These are phyloP conservation scores for Glycine tomentella DNA, from an alignment of 306 rosid species.

Conservation along the genomic window DNA sequence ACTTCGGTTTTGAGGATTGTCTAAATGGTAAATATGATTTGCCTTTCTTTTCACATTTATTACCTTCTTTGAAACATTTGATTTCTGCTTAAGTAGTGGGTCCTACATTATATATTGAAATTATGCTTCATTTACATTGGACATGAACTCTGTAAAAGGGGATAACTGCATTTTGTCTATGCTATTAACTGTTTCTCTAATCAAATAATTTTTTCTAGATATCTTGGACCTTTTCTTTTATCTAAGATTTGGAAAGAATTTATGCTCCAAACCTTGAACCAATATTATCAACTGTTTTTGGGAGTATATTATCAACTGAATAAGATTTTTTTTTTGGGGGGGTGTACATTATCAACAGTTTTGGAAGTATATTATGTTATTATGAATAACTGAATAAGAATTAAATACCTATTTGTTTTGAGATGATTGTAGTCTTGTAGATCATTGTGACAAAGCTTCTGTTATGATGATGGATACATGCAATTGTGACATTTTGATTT, in stretches of 20 bases:
- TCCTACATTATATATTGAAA: constrained; percentile 10
- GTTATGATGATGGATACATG: neutral
- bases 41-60: neutral
- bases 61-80: no score
- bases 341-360: constrained; percentile 20
- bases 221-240: constrained; percentile 20
- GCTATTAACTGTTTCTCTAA: constrained; percentile 1
- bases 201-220: neutral
- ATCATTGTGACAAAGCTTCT: constrained; percentile 11
- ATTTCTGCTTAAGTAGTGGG: neutral
- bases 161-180: neutral
- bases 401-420: neutral
- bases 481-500: no score
- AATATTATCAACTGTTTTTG: neutral
- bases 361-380: neutral
- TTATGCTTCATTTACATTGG: constrained; percentile 7
- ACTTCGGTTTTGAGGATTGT: constrained; percentile 81
- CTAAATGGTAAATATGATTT: constrained; percentile 61
- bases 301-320: neutral
- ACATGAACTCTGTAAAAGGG: neutral
- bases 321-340: neutral
- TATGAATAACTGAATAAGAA: neutral
- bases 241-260: constrained; percentile 7
- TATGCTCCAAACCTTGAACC: neutral
- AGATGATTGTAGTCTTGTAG: neutral